These are phyloP conservation scores for Isabelozyma gotoi DNA, from an alignment of 805 yeast genomes.

Conservation along the genomic window DNA sequence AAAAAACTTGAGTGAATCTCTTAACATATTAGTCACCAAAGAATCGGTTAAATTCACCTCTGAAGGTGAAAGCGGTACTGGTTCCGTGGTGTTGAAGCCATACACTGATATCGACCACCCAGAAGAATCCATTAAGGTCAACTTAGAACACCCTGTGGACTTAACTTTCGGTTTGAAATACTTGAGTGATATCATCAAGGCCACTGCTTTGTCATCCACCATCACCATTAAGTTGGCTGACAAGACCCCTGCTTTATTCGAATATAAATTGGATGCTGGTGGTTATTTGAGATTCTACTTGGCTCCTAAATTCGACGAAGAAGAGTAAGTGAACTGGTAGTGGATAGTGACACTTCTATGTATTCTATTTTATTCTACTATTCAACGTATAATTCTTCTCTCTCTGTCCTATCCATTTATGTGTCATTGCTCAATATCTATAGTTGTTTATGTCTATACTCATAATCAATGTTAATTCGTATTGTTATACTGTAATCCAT, in stretches of 20 bases:
- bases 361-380: not conserved
- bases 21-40: constrained; percentile 83
- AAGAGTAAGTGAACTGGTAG: constrained; percentile 49
- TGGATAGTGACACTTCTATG: not conserved
- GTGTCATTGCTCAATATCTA: no score
- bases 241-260: constrained; percentile 91
- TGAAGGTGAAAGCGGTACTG: constrained; percentile 90
- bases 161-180: constrained; percentile 91
- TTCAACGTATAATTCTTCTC: not conserved
- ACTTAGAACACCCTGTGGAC: constrained; percentile 82
- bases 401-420: no score
- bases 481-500: no score
- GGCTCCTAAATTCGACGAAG: constrained; percentile 97
- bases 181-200: constrained; percentile 87
- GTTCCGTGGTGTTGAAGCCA: constrained; percentile 84
- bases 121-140: constrained; percentile 70
- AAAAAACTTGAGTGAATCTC: constrained; percentile 81
- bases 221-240: constrained; percentile 86
- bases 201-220: constrained; percentile 71
- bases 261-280: constrained; percentile 78
- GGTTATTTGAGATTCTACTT: constrained; percentile 94
- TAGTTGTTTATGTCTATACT: no score
- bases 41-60: constrained; percentile 87
- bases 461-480: no score
- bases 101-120: constrained; percentile 78